phyloP scores from a whole-genome alignment of 2,329 filamentous ascomycete genomes.

The Talaromyces rugulosus region DNA sequence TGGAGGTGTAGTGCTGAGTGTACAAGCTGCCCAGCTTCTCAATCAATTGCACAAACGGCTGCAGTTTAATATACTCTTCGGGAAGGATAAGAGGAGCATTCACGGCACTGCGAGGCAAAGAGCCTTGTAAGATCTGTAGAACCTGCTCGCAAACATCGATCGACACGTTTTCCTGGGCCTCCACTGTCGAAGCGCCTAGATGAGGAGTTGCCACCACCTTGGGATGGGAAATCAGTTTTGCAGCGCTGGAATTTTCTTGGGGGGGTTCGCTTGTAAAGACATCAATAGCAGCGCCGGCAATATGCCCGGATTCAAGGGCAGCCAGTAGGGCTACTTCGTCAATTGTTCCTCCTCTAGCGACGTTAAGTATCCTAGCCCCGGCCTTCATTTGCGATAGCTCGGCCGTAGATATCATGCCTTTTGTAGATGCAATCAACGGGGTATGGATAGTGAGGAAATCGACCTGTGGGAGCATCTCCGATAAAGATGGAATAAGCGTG shows the following conservation, averaged over 20 bases:
- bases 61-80: constrained; percentile 72
- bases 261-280: constrained; percentile 76
- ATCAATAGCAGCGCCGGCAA: constrained; percentile 73
- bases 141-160: constrained; percentile 81
- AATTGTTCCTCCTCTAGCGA: constrained; percentile 74
- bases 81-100: constrained; percentile 78
- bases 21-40: constrained; percentile 78
- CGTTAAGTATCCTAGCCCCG: constrained; percentile 71
- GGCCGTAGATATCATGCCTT: constrained; percentile 64
- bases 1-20: constrained; percentile 64
- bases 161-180: constrained; percentile 80
- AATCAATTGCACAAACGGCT: constrained; percentile 70
- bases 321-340: constrained; percentile 69
- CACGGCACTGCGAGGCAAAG: constrained; percentile 70
- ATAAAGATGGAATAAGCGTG: constrained; percentile 54
- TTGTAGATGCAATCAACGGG: constrained; percentile 71
- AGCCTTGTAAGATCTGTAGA: constrained; percentile 66
- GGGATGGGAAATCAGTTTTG: constrained; percentile 61
- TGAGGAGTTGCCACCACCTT: constrained; percentile 76
- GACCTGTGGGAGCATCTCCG: constrained; percentile 59
- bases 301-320: constrained; percentile 65
- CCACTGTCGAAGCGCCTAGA: constrained; percentile 72
- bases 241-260: constrained; percentile 57
- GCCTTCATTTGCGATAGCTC: constrained; percentile 70
- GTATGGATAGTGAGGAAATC: constrained; percentile 82